Evolutionary conservation across 2,329 filamentous ascomycete species (phyloP).

Genomic region (Fusarium liriodendri): DNA sequence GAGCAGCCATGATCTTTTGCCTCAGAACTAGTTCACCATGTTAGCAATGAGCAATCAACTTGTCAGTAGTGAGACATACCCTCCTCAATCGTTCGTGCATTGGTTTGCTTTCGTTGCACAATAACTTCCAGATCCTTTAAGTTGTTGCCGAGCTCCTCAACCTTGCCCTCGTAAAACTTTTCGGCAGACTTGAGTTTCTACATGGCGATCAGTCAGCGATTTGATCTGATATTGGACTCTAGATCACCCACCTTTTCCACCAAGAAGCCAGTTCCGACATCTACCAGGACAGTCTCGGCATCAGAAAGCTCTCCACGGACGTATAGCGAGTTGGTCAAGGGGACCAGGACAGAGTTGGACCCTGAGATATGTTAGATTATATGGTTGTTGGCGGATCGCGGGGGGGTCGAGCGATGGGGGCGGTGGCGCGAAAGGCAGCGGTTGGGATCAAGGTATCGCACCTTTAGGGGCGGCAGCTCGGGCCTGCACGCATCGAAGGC

Average conservation of each 20-base stretch:
- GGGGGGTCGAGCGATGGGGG: background rate
- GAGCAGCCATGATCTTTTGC: constrained; percentile 57
- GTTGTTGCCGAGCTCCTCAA: constrained; percentile 63
- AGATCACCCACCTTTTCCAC: constrained; percentile 79
- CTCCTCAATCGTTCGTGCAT: constrained; percentile 89
- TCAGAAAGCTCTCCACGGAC: constrained; percentile 84
- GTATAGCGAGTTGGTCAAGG: constrained; percentile 93
- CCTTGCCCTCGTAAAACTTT: constrained; percentile 68
- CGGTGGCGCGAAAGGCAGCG: background rate
- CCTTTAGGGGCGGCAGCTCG: constrained; percentile 48
- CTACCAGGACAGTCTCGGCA: constrained; percentile 83
- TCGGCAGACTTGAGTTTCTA: constrained; percentile 65
- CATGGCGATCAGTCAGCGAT: constrained; percentile 24
- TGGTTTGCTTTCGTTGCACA: constrained; percentile 80
- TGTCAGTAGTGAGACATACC: constrained; percentile 59
- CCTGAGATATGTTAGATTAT: constrained; percentile 35
- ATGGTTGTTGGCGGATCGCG: background rate
- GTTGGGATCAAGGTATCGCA: constrained; percentile 26
- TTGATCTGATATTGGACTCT: background rate
- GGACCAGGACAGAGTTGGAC: constrained; percentile 80
- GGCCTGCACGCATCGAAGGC: constrained; percentile 78
- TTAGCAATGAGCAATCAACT: constrained; percentile 52
- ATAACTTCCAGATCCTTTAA: constrained; percentile 69
- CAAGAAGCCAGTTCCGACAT: constrained; percentile 94
- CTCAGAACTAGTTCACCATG: constrained; percentile 51